A percentile compares a stretch with the other conserved stretches of the same genome.
phyloP scores from a whole-genome alignment of 306 rosid genomes.

The Herpetospermum pedunculosum region DNA sequence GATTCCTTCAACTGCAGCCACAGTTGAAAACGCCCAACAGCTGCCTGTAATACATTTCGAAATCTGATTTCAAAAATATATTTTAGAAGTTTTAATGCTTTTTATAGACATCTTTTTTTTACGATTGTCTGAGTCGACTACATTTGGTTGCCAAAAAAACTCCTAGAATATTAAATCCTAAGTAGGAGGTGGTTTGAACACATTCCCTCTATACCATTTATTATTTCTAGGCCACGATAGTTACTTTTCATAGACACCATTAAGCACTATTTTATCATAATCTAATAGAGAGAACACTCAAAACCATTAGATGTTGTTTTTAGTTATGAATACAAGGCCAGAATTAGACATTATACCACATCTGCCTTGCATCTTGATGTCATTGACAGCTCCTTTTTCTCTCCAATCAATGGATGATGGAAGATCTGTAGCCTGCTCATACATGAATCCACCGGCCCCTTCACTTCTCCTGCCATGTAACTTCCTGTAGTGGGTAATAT shows the following conservation, averaged over 20 bases:
- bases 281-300: not conserved
- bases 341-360: too few species aligned
- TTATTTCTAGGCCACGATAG: too few species aligned
- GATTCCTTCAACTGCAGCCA: conserved; percentile 32
- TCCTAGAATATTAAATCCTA: too few species aligned
- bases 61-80: not conserved
- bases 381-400: conserved; percentile 25
- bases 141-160: too few species aligned
- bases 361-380: conserved; percentile 10
- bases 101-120: too few species aligned
- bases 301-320: not conserved
- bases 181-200: too few species aligned
- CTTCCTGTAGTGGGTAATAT: conserved; percentile 16
- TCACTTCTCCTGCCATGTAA: not conserved
- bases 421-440: conserved; percentile 9
- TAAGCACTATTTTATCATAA: not conserved
- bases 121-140: too few species aligned
- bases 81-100: not conserved
- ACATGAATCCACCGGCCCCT: not conserved
- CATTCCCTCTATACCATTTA: too few species aligned
- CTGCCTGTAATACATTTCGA: conserved; percentile 31
- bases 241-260: not conserved
- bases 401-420: conserved; percentile 35
- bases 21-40: conserved; percentile 40
- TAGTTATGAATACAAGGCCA: too few species aligned